Base-by-base conservation (phyloP, 768 basidiomycete species). In the Mycena leptocephala region DNA sequence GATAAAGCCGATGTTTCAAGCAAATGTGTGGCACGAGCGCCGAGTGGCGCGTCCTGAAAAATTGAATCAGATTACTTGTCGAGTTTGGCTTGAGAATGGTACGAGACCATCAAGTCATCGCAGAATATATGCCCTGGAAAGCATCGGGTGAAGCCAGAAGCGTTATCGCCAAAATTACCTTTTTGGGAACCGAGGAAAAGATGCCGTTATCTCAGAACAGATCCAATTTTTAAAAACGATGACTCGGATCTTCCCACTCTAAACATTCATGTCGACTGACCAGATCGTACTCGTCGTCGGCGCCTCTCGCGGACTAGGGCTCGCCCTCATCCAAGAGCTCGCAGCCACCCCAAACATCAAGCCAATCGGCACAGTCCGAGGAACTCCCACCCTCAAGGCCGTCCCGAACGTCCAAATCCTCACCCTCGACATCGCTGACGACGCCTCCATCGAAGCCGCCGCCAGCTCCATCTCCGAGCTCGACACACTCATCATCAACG, bases 401-500 rank as follows among this genome's bases (percentile, higher is more conserved):
- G 13, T 33, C 22, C 53, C 65, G 18, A 77, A 74, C 24, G 56
- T 73, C 39, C 64, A 35, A 55, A n/a, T 72, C 48, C 10, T 75
- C 35, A 51, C 65, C 48, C 61, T 79, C 41, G 78, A 79, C 62
- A 70, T 79, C 20, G 26, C 70, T n/a, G 56, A 72, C 62, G 76
- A 77, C 1, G 73, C 63, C n/a, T 79, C 78, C 32, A 48, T 79
- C 43, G 28, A 41, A 16, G 53, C 67, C 14, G 76, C 74, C 0
- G 78, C 73, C 13, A 30, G 55, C 28, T 20, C 41, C 0, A 71
- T 79, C 43, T 73, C 76, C 9, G 76, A 79, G 66, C 56, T 79
- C 46, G 78, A 79, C 62, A 75, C 74, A 30, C 64, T 79, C 68
- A 77, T 79, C 55, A 67, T 79, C 22, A 79, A 79, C 68, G 78